Evolutionary conservation across 2,329 filamentous ascomycete species (phyloP).

Genomic region (Arachnomyces sp.): DNA sequence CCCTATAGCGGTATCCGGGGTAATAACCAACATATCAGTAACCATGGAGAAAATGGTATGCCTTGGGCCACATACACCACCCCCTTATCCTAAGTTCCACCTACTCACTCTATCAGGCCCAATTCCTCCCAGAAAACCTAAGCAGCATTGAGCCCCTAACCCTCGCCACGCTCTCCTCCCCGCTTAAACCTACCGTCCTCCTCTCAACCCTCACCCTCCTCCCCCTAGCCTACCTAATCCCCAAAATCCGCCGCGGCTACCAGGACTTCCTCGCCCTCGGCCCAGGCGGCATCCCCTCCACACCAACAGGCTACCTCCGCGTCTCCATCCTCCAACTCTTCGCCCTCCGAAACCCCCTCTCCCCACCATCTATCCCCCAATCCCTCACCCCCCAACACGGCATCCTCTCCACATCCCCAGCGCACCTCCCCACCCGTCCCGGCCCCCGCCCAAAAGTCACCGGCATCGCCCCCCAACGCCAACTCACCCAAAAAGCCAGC

Average conservation of each 20-base stretch:
- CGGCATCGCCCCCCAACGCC: constrained; percentile 75
- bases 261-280: constrained; percentile 66
- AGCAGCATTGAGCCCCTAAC: too few species aligned
- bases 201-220: constrained; percentile 40
- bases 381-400: constrained; percentile 48
- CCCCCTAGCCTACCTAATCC: constrained; percentile 43
- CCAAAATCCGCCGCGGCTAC: constrained; percentile 55
- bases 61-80: too few species aligned
- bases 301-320: constrained; percentile 61
- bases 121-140: too few species aligned
- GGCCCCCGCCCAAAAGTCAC: constrained; percentile 59
- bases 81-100: too few species aligned
- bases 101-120: too few species aligned
- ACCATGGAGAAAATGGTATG: too few species aligned
- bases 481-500: constrained; percentile 59
- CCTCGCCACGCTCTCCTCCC: too few species aligned
- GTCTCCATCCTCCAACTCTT: constrained; percentile 66
- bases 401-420: constrained; percentile 48
- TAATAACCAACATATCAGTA: too few species aligned
- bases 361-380: constrained; percentile 46
- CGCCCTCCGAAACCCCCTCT: constrained; percentile 61
- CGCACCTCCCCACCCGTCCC: constrained; percentile 53
- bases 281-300: constrained; percentile 71
- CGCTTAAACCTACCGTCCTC: constrained; percentile 25
- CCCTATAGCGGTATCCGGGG: too few species aligned